Conservation (phyloP, 352 stramenopile species). For the Phytophthora aleatoria region DNA sequence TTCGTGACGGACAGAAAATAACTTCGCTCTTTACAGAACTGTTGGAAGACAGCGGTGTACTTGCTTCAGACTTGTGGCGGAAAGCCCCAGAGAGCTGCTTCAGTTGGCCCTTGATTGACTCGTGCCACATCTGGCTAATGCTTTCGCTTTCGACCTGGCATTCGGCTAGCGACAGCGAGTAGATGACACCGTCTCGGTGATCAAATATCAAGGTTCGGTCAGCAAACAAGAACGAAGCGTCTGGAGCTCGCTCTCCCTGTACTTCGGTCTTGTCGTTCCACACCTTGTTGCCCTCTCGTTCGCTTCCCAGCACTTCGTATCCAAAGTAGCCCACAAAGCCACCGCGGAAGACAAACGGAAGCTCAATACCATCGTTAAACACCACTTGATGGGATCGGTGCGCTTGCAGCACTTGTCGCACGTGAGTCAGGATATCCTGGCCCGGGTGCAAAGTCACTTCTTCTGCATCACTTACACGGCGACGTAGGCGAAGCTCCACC, state of each 20-base stretch:
- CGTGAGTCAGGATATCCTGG: conserved; percentile 42
- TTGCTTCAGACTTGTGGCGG: background rate
- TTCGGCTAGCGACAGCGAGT: conserved; percentile 69
- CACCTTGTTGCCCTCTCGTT: conserved; percentile 27
- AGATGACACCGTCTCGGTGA: conserved; percentile 75
- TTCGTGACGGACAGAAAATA: conserved; percentile 65
- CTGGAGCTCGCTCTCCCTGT: conserved; percentile 56
- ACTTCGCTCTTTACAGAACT: conserved; percentile 31
- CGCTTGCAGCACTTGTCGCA: conserved; percentile 44
- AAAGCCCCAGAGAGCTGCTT: conserved; percentile 22
- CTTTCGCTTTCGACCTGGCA: conserved; percentile 9
- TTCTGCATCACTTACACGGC: conserved; percentile 11
- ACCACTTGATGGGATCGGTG: conserved; percentile 46
- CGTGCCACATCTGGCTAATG: conserved; percentile 29
- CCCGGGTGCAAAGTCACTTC: conserved; percentile 26
- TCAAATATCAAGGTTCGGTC: conserved; percentile 91
- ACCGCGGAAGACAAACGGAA: conserved; percentile 82
- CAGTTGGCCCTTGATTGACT: conserved; percentile 20
- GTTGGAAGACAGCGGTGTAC: background rate
- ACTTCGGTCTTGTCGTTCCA: conserved; percentile 18
- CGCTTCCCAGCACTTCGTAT: conserved; percentile 79
- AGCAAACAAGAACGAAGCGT: conserved; percentile 91
- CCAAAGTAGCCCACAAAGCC: conserved; percentile 91
- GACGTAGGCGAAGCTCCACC: conserved; percentile 49
- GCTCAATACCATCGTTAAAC: conserved; percentile 9